Percentiles rank a stretch among this genome's conserved stretches.
These are phyloP conservation scores for Cicer pinnatifidum DNA, from an alignment of 306 rosid genomes.

Conservation along the genomic window DNA sequence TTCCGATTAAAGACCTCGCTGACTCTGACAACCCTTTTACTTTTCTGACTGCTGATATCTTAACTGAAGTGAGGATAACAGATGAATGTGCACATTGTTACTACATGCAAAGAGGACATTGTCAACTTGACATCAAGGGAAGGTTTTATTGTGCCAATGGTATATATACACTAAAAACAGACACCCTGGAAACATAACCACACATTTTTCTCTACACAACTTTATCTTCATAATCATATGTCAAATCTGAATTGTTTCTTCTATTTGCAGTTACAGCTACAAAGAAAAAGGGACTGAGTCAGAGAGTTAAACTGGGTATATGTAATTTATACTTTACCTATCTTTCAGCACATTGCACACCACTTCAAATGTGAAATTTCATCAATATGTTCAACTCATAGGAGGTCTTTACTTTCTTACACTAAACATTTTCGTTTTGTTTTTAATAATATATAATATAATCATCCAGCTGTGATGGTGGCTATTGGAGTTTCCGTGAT, in stretches of 20 bases:
- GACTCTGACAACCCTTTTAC: not conserved
- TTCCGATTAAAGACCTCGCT: constrained; percentile 47
- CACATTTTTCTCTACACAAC: constrained; percentile 14
- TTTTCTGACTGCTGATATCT: constrained; percentile 20
- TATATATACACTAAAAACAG: constrained; percentile 7
- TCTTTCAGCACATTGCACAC: not conserved
- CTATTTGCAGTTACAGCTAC: not conserved
- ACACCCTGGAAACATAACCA: constrained; percentile 3
- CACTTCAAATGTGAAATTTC: not conserved
- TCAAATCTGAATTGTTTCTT: constrained; percentile 26
- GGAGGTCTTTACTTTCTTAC: not conserved
- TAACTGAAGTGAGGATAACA: not conserved
- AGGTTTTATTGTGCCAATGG: constrained; percentile 41
- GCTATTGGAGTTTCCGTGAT: constrained; percentile 32
- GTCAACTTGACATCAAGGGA: constrained; percentile 3
- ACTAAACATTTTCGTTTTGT: not conserved
- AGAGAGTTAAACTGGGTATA: not conserved
- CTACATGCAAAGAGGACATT: constrained; percentile 16
- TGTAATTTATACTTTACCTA: constrained; percentile 38
- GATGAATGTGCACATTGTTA: constrained; percentile 40
- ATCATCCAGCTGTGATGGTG: not conserved
- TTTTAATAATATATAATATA: constrained; percentile 1
- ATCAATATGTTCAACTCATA: not conserved
- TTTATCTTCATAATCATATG: constrained; percentile 2
- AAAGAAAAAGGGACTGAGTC: not conserved